These are phyloP conservation scores for Curvularia hawaiiensis DNA, from an alignment of 2,329 filamentous ascomycete genomes.

Conservation along the genomic window DNA sequence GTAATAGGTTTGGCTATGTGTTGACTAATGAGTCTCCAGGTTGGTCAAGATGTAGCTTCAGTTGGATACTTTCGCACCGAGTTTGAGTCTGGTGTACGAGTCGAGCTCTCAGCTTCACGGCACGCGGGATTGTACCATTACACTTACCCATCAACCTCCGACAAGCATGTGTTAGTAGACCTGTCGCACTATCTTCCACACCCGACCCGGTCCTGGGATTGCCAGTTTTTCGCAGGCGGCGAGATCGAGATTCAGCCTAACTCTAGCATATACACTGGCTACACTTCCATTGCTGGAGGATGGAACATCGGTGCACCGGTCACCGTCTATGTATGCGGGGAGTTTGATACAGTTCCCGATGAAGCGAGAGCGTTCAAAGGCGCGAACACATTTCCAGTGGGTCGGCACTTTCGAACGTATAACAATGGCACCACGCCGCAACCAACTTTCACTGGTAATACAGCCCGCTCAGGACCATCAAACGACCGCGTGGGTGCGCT, in stretches of 20 bases:
- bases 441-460: constrained; percentile 36
- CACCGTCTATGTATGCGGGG: constrained; percentile 44
- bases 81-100: constrained; percentile 41
- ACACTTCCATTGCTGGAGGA: constrained; percentile 42
- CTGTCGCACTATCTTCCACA: constrained; percentile 53
- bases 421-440: constrained; percentile 38
- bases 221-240: constrained; percentile 44
- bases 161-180: constrained; percentile 54
- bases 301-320: constrained; percentile 47
- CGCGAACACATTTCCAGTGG: constrained; percentile 45
- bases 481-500: constrained; percentile 57
- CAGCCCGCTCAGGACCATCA: constrained; percentile 38
- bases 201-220: constrained; percentile 42
- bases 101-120: constrained; percentile 46
- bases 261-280: constrained; percentile 38
- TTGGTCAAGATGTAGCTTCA: constrained; percentile 37
- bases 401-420: constrained; percentile 41
- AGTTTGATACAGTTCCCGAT: constrained; percentile 36
- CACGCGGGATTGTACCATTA: constrained; percentile 48
- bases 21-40: constrained; percentile 17
- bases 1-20: neutral
- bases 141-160: constrained; percentile 43
- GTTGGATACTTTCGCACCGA: constrained; percentile 47
- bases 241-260: constrained; percentile 43
- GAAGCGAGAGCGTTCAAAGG: constrained; percentile 39